Base-by-base conservation (phyloP, 1,284 basidiomycete species). In the Microbotryum silenes-acaulis region DNA sequence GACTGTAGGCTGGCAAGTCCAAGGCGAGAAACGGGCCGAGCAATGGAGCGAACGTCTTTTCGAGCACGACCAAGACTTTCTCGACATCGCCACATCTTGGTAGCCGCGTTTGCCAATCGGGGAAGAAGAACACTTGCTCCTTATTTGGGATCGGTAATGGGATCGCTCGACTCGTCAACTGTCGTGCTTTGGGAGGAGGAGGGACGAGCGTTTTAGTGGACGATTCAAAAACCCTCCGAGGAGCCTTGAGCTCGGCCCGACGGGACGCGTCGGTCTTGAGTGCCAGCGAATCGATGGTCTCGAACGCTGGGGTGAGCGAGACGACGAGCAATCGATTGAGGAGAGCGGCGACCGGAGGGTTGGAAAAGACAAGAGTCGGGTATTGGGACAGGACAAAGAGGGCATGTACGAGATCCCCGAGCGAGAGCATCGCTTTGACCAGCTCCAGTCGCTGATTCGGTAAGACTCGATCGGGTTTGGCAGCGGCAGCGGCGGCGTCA, bases 81-180 rank as follows among this genome's bases (percentile, higher is more conserved):
- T 86, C 83, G 56, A 83, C 72, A 0, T 79, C 79, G 2, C 78
- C 77, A 72, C 86, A 87, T 29, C 83, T 70, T 16, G 89, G 89
- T 44, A 91, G 77, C 48, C 81, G 79, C 54, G 87, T 82, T 18
- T 76, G 74, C 92, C 92, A 96, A 55, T 83, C 79, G 2, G 89
- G 84, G 75, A 86, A 94, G 80, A 96, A 97, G 79, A 91, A 97
- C 10, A 88, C 82, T 71, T 88, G 92, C 51, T 86, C 84, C 25
- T 80, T 81, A 7, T 78, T 80, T 60, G 78, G 45, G 31, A 57
- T 31, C 8, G 62, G 59, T 20, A 53, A 49, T 46, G 63, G 51
- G 8, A 58, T 25, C 25, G 59, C 54, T 4, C 48, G 20, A 1
- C 44, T 51, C 9, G 59, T 60, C 25, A 59, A 33, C 16, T 7